Base-by-base conservation (phyloP, 2,329 filamentous ascomycete species). In the Cladorrhinum sp. region DNA sequence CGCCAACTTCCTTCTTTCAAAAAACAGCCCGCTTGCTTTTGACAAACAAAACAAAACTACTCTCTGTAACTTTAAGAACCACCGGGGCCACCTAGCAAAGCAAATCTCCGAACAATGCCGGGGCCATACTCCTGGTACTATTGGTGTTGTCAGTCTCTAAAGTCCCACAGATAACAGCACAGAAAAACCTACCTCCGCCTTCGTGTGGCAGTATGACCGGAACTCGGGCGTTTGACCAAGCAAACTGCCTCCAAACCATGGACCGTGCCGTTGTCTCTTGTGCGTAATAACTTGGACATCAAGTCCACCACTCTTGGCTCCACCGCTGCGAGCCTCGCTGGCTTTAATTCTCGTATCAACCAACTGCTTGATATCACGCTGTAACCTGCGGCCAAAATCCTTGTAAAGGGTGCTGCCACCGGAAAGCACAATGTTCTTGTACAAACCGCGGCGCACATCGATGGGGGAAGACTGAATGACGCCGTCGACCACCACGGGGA, bases 391-490 rank as follows among this genome's bases (percentile, higher is more conserved):
- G 24, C 95, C 95, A 77, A 99, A 99, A 77, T 99, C 93, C 78
- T 98, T 97, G 85, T 98, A 99, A 64, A 99, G 81, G 22, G 95
- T 99, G 68, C 93, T 97, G 70, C 95, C 95, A 73, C 95, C 95
- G 2, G 93, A 98, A 38, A 99, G 83, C 36, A 99, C 95, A 78
- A 99, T 99, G 79, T 99, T 99, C 86, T 99, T 99, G 85, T 99
- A 99, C 38, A 99, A 83, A 48, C 95, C 95, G 78, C 95, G 87
- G 72, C 95, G 90, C 50, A 99, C 96, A 73, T 99, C 95, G 70
- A 99, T 99, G 48, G 95, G 95, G 32, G 93, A 96, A 59, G 92
- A 93, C 77, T 99, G 95, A 70, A 99, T 99, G 65, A 98, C 95
- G 59, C 89, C 90, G 73, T 99, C 95, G 64, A 99, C 96, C 55